Base-by-base conservation (phyloP, 345 rosid species). In the Syzygium oleosum region DNA sequence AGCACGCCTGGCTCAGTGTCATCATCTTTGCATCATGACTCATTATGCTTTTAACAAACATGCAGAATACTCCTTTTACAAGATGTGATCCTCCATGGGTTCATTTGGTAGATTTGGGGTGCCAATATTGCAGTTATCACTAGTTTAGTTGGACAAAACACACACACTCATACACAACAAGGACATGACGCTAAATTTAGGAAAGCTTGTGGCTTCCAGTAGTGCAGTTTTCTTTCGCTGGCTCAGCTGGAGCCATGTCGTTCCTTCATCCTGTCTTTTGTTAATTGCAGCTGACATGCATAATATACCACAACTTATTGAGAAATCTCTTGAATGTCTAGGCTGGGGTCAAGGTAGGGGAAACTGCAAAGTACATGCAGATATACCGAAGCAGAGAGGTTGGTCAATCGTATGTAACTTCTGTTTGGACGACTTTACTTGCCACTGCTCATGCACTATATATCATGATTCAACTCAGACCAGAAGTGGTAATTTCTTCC, bases 301-400 rank as follows among this genome's bases (percentile, higher is more conserved):
- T 58, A 58, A 58, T 58, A 58, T 58, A 58, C 65, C 65, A 13
- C 65, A 94, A 63, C 15, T 58, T 58, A 58, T 14, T 58, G 65
- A 58, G 65, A 58, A 58, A 58, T 58, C 65, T 25, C 25, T 58
- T 58, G 65, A 11, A 27, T 58, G 65, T 58, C 25, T 58, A 58
- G 65, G 65, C 65, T 10, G 65, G 87, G 43, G 65, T 86, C 84
- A 91, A 93, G 96, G 88, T 43, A 79, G 93, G 63, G 51, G 29
- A 61, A 43, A 92, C 93, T 12, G 91, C 91, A 29, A 90, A 92
- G 91, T 95, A 92, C 87, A 91, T 92, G 94, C 97, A 93, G 91
- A 95, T 96, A 77, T 95, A 94, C 87, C 94, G 99, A 89, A 97
- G 99, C 89, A 92, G 99, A 88, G 99, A 97, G 92, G 99, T 96